Percentiles rank a stretch among this genome's conserved stretches.
Conservation (phyloP, 441 rosid species). For the Jatropha podagrica region DNA sequence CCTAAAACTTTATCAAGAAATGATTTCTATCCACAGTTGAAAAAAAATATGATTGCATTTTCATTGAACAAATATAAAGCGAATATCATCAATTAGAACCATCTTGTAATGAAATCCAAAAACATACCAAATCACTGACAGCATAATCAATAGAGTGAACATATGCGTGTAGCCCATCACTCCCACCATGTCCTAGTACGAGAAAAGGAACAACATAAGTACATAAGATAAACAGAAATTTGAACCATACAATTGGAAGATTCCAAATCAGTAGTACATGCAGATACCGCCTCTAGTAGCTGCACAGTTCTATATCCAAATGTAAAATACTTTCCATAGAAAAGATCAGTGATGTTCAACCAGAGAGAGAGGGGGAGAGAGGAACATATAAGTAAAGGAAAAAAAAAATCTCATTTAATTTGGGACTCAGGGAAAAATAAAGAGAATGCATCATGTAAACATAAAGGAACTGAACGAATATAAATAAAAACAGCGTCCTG, state of each 20-base stretch:
- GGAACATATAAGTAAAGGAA: neutral
- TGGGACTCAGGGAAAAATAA: neutral
- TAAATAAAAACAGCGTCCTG: neutral
- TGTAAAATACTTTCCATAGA: neutral
- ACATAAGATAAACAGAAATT: neutral
- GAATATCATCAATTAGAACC: neutral
- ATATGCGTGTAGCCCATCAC: conserved; percentile 91
- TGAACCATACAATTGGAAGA: conserved; percentile 3
- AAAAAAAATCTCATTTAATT: neutral
- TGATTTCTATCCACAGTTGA: conserved; percentile 46
- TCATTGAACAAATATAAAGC: neutral
- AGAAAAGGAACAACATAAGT: conserved; percentile 6
- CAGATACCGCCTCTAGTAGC: neutral
- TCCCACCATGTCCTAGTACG: conserved; percentile 83
- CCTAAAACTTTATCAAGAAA: conserved; percentile 61
- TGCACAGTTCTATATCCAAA: neutral
- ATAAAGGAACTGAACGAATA: neutral
- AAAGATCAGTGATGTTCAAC: neutral
- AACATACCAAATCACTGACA: conserved; percentile 70
- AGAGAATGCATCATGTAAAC: neutral
- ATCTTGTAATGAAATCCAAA: conserved; percentile 4
- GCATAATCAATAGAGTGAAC: conserved; percentile 77
- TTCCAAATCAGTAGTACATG: neutral
- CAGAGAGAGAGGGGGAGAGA: too few relatives aligned
- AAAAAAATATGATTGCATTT: neutral